Evolutionary conservation across 2,329 filamentous ascomycete genomes (phyloP), one percentile per base, ranked within the genome.

Genomic region (Fusarium newnesense): DNA sequence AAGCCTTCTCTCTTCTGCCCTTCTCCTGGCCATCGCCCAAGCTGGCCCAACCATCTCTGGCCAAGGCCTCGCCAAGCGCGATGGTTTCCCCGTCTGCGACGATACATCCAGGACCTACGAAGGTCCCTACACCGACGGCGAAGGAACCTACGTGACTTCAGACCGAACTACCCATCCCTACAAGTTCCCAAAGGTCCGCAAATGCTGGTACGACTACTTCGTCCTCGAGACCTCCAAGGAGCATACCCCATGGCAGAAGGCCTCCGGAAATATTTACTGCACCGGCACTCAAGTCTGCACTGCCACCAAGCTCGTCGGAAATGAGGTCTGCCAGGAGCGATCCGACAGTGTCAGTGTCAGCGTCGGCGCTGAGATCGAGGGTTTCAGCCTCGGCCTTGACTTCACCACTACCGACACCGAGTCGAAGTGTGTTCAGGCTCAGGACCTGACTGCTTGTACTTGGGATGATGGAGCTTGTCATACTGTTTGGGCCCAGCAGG

Each of bases 401-500:
- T 49, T 66, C 9, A 28, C 37, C 2, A 34, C 34, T 8, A 67
- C 61, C 1, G 37, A 59, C 4, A 28, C 50, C 2, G 61, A 67
- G 12, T 66, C 37, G 3, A 42, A 39, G 24, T 67, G 61, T 26
- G 61, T 67, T 9, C 16, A 24, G 18, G 64, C 50, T 9, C 64
- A 67, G 34, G 43, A 66, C 8, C n/a, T 60, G 4, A 66, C 50
- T 1, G 64, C 64, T 36, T 67, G 64, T 16, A 37, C 37, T 3
- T 67, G 61, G 64, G 44, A 67, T 4, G 64, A 67, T 4, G 21
- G 24, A 4, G 61, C 24, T 50, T 67, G 64, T 15, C 64, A 66
- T n/a, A 66, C 64, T 21, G 64, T 67, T n/a, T 67, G 64, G 64
- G 66, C 64, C 12, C 61, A 67, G 26, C 62, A 67, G 52, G 43